Evolutionary conservation across 257 asterid species (phyloP), one percentile per base, ranked within the genome.

Genomic region (Solanum sejunctum): DNA sequence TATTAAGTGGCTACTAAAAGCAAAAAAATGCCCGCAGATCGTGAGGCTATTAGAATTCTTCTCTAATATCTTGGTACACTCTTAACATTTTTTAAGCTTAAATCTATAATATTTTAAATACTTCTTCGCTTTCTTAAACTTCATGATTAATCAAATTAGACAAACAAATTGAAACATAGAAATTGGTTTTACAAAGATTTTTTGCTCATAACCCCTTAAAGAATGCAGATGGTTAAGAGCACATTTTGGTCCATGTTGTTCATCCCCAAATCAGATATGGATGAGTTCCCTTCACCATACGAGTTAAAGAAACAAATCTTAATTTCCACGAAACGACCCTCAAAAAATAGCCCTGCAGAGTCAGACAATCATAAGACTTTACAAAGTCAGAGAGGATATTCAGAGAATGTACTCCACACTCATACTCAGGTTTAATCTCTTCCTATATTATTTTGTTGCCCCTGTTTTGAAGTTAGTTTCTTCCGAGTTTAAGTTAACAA

Each of bases 271-370:
- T n/a, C 85, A 32, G 87, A 86, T 11, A 47, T 56, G 23, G 16
- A 23, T 7, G 63, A 56, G 85, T 84, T 86, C 64, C 87, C 80
- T 79, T 86, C 89, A 28, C 89, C 89, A 47, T 84, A 86, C 10
- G 10, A 3, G 7, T 78, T 86, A 8, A 80, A 32, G 84, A 64
- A 72, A 5, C 84, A 11, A 69, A 67, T 86, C 54, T 45, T 86
- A 61, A 84, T 86, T 61, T 86, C 89, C 5, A 86, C 89, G 5
- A 86, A 86, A 72, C 85, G 69, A 20, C 89, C 89, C 60, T 21
- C 43, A 63, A 21, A 86, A 18, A 1, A 39, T 66, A 82, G 39
- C 43, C 60, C 60, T 70, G 23, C 70, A 32, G 57, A 55, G 45
- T 61, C 67, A 49, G n/a, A 12, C 12, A 67, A 67, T 60, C 10